Base-by-base conservation (phyloP, 1,139 yeast species). In the Zygosaccharomyces sapae region DNA sequence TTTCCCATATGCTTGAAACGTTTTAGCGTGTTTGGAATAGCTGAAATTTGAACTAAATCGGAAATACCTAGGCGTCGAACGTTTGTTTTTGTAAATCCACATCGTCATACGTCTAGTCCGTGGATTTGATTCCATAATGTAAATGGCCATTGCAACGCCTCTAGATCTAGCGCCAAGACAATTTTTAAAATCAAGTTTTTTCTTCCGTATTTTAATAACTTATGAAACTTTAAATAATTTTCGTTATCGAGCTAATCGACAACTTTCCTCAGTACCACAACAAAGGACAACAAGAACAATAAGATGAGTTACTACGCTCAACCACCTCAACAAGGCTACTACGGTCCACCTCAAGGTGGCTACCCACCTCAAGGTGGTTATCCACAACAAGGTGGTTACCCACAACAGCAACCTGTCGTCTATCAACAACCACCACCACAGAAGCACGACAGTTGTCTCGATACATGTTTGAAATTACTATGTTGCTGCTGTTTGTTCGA, bases 401-500 rank as follows among this genome's bases (percentile, higher is more conserved):
- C 65, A 43, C 68, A 66, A 42, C 70, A 60, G 29, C 74, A 70
- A 52, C 73, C 72, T 3, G 60, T 70, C 3, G 69, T 69, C 48
- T 66, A 68, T 5, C 75, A 71, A 57, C 74, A 69, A 48, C 68
- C 65, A 20, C 69, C 66, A 22, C 67, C 63, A 22, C 48, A 53
- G 36, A 54, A 64, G 33, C 63, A 55, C 5, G 55, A 56, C 12
- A 59, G 64, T 29, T 71, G 75, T 51, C 63, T 72, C 47, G 62
- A 65, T 46, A 63, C 67, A 5, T 70, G 72, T 53, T 61, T 70
- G 45, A 70, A 71, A 41, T 53, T 70, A 27, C 46, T 69, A 39
- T 70, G 73, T 52, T 65, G 74, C 53, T 70, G 72, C 47, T 70
- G 72, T 52, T 43, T 66, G 12, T 42, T 68, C 12, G 68, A 67